phyloP scores from a whole-genome alignment of 257 asterid species.

The Fraxinus cuspidata region DNA sequence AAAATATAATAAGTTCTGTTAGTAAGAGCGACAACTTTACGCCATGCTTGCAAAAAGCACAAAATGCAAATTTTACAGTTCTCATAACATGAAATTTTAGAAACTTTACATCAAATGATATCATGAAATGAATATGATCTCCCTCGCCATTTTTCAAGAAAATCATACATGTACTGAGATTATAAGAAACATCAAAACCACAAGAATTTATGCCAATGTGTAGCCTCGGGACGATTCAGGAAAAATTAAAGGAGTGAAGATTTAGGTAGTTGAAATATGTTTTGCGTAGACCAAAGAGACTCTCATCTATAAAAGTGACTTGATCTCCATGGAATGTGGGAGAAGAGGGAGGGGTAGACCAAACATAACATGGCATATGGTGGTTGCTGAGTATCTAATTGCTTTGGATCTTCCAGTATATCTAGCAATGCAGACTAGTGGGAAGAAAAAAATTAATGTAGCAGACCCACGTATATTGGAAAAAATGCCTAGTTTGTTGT shows the following conservation, averaged over 20 bases:
- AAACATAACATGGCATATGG: not conserved
- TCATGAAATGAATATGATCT: not conserved
- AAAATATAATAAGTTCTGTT: constrained; percentile 12
- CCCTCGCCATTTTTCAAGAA: not conserved
- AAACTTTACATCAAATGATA: not conserved
- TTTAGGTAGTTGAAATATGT: not conserved
- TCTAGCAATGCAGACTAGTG: not conserved
- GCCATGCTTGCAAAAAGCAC: not conserved
- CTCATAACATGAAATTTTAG: not conserved
- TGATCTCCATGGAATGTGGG: not conserved
- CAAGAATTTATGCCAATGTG: not conserved
- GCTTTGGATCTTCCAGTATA: not conserved
- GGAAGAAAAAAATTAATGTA: too few species aligned
- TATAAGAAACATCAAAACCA: not conserved
- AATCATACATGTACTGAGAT: not conserved
- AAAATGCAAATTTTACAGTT: not conserved
- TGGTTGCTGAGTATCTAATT: not conserved
- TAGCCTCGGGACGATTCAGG: not conserved
- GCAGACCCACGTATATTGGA: not conserved
- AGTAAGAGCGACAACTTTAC: constrained; percentile 4
- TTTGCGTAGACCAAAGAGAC: not conserved
- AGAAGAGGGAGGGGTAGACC: not conserved
- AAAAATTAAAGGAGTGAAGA: not conserved
- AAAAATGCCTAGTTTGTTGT: not conserved
- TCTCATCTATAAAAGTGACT: not conserved